Conservation (phyloP, 2,329 filamentous ascomycete genomes). For the Sphaerulina vaccinii region DNA sequence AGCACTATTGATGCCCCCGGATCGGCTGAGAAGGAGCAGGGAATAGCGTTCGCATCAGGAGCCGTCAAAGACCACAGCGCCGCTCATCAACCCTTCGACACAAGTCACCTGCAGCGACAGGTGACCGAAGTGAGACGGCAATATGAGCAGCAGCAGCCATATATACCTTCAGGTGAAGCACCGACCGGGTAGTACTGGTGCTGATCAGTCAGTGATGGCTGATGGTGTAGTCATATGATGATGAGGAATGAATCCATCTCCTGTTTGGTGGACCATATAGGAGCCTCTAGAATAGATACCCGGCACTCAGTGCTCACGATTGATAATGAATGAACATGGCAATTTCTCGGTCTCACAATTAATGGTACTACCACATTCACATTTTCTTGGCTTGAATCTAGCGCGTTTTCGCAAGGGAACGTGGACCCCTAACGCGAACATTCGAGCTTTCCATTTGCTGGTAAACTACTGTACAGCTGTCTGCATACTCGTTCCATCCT, state of each 20-base stretch:
- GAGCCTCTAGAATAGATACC: constrained; percentile 2
- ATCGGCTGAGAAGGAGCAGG: constrained; percentile 25
- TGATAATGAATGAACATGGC: not conserved
- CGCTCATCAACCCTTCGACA: constrained; percentile 30
- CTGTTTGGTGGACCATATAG: not conserved
- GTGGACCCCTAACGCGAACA: no score
- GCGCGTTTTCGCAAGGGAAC: no score
- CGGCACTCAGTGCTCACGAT: constrained; percentile 3
- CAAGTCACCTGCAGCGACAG: constrained; percentile 30
- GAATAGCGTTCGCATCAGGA: constrained; percentile 14
- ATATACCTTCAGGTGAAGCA: constrained; percentile 29
- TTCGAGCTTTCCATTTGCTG: not conserved
- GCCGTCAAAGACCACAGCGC: constrained; percentile 25
- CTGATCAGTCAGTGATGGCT: no score
- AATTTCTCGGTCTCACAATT: no score
- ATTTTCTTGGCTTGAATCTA: no score
- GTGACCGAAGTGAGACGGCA: constrained; percentile 20
- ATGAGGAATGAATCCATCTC: no score
- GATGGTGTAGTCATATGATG: no score
- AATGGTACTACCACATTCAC: no score
- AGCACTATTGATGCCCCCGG: constrained; percentile 37
- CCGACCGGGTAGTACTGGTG: no score
- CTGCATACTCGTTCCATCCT: constrained; percentile 7
- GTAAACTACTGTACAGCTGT: constrained; percentile 7
- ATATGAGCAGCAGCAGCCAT: constrained; percentile 28